Evolutionary conservation across 164 flowering plant genomes (phyloP).

Genomic region (Liriodendron chinense): DNA sequence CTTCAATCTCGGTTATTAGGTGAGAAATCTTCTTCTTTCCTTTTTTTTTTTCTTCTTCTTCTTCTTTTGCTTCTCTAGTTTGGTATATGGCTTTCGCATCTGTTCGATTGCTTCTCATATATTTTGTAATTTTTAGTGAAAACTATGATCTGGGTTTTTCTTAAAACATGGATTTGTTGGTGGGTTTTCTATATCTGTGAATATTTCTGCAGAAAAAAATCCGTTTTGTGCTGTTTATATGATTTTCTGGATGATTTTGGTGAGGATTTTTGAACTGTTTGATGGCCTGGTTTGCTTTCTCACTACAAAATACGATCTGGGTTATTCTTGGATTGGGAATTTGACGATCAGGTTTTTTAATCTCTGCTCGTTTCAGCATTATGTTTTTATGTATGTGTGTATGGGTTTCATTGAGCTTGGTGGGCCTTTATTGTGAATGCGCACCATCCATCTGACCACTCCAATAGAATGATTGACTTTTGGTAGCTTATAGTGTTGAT

Average conservation of each 20-base stretch:
- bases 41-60: neutral
- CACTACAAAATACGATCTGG: neutral
- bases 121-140: neutral
- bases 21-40: neutral
- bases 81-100: neutral
- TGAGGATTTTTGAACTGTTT: neutral
- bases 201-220: neutral
- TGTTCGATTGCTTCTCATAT: constrained; percentile 4
- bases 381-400: too few species aligned
- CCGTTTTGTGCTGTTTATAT: neutral
- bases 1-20: neutral
- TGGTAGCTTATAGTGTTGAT: too few species aligned
- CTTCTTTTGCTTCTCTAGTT: neutral
- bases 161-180: constrained; percentile 1
- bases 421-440: neutral
- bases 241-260: neutral
- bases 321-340: neutral
- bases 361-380: neutral
- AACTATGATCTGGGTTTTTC: constrained; percentile 9
- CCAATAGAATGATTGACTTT: too few species aligned
- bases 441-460: neutral
- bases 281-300: neutral
- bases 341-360: neutral
- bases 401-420: too few species aligned
- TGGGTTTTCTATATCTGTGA: constrained; percentile 4